Evolutionary conservation across 1,139 yeast species (phyloP).

Genomic region (Eremothecium sinecaudum): DNA sequence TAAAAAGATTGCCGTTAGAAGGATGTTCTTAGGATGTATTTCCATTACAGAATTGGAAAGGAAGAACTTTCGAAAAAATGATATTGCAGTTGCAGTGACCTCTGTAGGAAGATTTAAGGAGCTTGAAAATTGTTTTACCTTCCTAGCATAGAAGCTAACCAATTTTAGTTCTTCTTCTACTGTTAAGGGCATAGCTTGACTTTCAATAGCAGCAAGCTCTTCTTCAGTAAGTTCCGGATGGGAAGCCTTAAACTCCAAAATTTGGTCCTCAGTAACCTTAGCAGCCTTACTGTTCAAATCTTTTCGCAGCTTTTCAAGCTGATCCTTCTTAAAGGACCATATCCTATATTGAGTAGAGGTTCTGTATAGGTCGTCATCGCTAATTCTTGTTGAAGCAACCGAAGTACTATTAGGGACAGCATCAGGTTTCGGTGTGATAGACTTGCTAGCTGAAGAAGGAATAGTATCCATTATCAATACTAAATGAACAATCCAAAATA

Average conservation of each 20-base stretch:
- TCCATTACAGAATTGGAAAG: slow-evolving; percentile 74
- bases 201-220: slow-evolving; percentile 32
- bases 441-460: slow-evolving; percentile 1
- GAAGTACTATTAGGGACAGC: background rate
- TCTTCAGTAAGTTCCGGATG: slow-evolving; percentile 30
- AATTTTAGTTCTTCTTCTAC: slow-evolving; percentile 62
- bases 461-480: background rate
- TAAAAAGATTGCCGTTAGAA: slow-evolving; percentile 77
- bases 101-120: slow-evolving; percentile 54
- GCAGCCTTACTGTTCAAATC: slow-evolving; percentile 48
- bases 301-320: slow-evolving; percentile 40
- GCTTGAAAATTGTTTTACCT: slow-evolving; percentile 52
- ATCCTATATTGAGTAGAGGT: slow-evolving; percentile 72
- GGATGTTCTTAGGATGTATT: slow-evolving; percentile 71
- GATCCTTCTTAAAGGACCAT: slow-evolving; percentile 71
- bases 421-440: background rate
- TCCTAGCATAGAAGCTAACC: slow-evolving; percentile 61
- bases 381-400: slow-evolving; percentile 27
- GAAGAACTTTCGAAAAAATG: slow-evolving; percentile 75
- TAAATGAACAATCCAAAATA: too few relatives aligned
- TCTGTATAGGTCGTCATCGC: slow-evolving; percentile 79
- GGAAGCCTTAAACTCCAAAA: slow-evolving; percentile 32
- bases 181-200: slow-evolving; percentile 43
- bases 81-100: slow-evolving; percentile 72
- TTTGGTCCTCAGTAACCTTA: slow-evolving; percentile 33